These are phyloP conservation scores for Calvatia gigantea DNA, from an alignment of 768 basidiomycete genomes.

Conservation along the genomic window DNA sequence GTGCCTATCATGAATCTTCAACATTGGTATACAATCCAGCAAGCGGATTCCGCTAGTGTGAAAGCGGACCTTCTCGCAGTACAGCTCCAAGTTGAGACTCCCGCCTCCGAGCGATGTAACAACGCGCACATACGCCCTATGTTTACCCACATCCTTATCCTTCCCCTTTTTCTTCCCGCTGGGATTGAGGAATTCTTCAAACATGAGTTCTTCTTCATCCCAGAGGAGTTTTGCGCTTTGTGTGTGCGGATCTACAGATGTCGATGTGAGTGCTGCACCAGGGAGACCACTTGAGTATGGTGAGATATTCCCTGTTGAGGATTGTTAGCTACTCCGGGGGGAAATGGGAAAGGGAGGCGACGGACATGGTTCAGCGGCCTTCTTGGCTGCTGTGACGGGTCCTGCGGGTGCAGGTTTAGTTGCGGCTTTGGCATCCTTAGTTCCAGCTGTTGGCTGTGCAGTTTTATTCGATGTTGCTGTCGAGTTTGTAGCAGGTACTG, in stretches of 20 bases:
- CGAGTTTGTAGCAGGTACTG: slow-evolving; percentile 31
- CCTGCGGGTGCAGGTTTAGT: slow-evolving; percentile 31
- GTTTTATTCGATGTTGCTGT: slow-evolving; percentile 20
- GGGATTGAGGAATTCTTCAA: slow-evolving; percentile 83
- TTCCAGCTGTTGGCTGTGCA: slow-evolving; percentile 25
- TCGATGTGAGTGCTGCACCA: slow-evolving; percentile 92
- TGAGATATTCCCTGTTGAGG: slow-evolving; percentile 74
- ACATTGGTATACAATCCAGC: not conserved
- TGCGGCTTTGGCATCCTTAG: slow-evolving; percentile 17
- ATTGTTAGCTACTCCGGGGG: not conserved
- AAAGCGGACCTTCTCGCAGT: slow-evolving; percentile 73
- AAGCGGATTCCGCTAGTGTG: not conserved
- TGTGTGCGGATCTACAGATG: slow-evolving; percentile 75
- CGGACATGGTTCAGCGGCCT: slow-evolving; percentile 67
- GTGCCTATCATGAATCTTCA: slow-evolving; percentile 59
- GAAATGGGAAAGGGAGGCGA: slow-evolving; percentile 3
- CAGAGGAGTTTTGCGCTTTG: slow-evolving; percentile 80
- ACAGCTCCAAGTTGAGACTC: slow-evolving; percentile 80
- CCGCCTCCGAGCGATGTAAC: slow-evolving; percentile 88
- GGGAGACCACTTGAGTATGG: slow-evolving; percentile 87
- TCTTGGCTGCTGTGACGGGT: slow-evolving; percentile 41
- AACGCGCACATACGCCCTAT: slow-evolving; percentile 93
- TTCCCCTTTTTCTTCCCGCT: slow-evolving; percentile 78
- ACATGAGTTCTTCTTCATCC: slow-evolving; percentile 99
- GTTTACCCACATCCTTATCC: slow-evolving; percentile 89